Evolutionary conservation across 2,329 filamentous ascomycete genomes (phyloP), one percentile per base, ranked within the genome.

Genomic region (Aureobasidium subglaciale): DNA sequence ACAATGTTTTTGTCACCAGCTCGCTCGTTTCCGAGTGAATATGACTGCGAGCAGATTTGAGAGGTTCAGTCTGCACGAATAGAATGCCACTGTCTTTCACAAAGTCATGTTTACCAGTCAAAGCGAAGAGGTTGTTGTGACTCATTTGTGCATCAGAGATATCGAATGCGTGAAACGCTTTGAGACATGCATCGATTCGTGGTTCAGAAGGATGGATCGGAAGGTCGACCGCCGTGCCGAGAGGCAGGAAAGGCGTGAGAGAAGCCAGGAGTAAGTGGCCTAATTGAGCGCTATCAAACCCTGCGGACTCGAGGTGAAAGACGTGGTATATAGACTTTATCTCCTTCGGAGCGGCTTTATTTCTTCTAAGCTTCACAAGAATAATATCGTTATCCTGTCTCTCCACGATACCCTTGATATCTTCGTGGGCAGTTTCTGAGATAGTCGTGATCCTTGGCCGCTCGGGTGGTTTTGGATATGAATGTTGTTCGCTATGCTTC

Each of bases 401-500:
- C 22, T 49, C 45, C 20, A 49, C 45, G 7, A 15, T 49, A 32
- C 45, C 22, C 37, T 18, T 27, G 18, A 37, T 49, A 11, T 22
- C 15, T 27, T 25, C 8, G 15, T 27, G 18, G 3, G 37, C 32
- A 8, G 37, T 4, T 25, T 37, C 27, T 20, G 6, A 13, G 29
- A 49, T 27, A 37, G 32, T 27, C 30, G 32, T 38, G 32, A 49
- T 37, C 9, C 45, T 49, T 37, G 45, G 45, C 45, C 27, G 30
- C 8, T 35, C 32, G 4, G 45, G 45, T 49, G 45, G 22, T 18
- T 37, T 37, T 18, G 32, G 20, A n/a, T 49, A 37, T 18, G 45
- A 49, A 38, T 49, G 30, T 13, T 37, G 45, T 49, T 49, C 45
- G 45, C 45, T 49, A 49, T 16, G 45, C 3, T 49, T 49, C 45